phyloP scores from a whole-genome alignment of 768 basidiomycete species.

The Dacryopinax primogenitus region DNA sequence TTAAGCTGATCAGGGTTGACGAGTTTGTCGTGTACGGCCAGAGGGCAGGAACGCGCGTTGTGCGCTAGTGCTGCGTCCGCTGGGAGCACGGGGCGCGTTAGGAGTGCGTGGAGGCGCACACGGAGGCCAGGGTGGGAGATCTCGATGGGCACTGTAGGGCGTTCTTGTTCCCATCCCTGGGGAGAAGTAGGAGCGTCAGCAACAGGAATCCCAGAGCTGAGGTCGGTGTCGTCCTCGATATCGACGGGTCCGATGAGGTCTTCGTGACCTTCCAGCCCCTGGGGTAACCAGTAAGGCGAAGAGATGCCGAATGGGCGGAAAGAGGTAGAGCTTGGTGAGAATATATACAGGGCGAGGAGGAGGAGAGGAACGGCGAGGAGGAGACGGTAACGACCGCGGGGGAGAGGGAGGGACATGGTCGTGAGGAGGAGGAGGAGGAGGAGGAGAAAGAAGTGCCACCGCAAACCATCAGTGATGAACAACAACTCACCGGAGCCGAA shows the following conservation, averaged over 20 bases:
- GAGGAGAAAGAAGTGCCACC: conserved; percentile 9
- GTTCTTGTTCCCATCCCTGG: conserved; percentile 5
- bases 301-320: conserved; percentile 9
- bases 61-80: conserved; percentile 17
- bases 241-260: conserved; percentile 9
- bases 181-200: background rate
- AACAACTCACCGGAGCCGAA: too few relatives aligned
- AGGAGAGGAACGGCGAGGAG: background rate
- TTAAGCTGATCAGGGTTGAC: conserved; percentile 29
- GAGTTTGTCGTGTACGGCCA: conserved; percentile 22
- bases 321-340: background rate
- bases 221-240: background rate
- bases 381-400: background rate
- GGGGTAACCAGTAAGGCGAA: background rate
- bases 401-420: background rate
- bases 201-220: background rate
- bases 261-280: background rate
- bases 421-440: background rate
- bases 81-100: conserved; percentile 22
- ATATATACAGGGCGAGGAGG: background rate
- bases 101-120: conserved; percentile 21
- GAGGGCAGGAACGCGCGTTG: conserved; percentile 25
- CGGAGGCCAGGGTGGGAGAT: conserved; percentile 3
- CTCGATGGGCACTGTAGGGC: background rate
- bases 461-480: too few relatives aligned